Base-by-base conservation (phyloP, 352 stramenopile genomes). In the Pythium brassicae region DNA sequence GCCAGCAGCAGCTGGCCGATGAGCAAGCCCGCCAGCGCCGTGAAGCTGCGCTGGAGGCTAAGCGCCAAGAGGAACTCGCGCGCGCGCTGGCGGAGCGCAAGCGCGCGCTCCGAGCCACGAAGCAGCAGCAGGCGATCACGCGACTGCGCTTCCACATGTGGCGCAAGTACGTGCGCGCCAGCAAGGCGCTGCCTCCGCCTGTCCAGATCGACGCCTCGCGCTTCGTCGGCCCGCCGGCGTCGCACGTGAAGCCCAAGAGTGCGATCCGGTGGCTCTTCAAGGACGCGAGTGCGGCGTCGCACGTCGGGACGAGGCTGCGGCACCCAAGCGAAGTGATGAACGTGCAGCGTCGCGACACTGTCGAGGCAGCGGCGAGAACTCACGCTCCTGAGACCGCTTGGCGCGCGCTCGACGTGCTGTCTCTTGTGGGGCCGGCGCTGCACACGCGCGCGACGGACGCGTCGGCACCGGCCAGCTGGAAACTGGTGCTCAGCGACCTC, bases 401-500 rank as follows among this genome's bases (percentile, higher is more conserved):
- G 57, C 22, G 43, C 26, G 15, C 32, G 7, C 34, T 87, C 17
- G 71, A 88, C 40, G 53, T 76, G 19, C 40, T 59, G 2, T 59
- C 51, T 14, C 45, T 88, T 37, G 68, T 78, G 43, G 51, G 61
- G 19, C 43, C 56, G 27, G 48, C 61, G n/a, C 63, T 85, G 53
- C 55, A 23, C 14, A 54, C 35, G 26, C 57, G 56, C 48, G 72
- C 64, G 17, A 23, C 57, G 4, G 60, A 25, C 3, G 22, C 48
- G 11, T 53, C 63, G 15, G 44, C 50, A 19, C 51, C 75, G 10
- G 55, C 32, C 8, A 37, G 65, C 10, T 93, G 80, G 80, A 93
- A 93, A 55, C 59, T 91, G 34, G 63, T 90, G 39, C 67, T 93
- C 46, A 81, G 75, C n/a, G 81, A 93, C 60, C 57, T 93, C 14